Evolutionary conservation across 108 stramenopile genomes (phyloP), one percentile per base, ranked within the genome.

Genomic region (Skeletonema potamos): DNA sequence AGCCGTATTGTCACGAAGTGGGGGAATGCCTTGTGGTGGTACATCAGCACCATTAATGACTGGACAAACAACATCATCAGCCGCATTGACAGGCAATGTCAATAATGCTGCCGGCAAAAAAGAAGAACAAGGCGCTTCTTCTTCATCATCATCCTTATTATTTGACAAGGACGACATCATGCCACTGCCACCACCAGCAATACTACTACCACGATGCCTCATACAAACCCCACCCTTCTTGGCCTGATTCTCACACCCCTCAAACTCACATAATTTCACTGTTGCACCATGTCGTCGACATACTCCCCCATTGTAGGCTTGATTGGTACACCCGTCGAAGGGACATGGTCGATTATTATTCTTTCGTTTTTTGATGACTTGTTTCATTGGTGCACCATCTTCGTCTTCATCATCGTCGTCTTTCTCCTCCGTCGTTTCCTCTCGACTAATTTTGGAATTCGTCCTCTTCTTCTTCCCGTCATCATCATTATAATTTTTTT

Each of bases 221-320:
- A 44, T 4, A 44, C 43, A 44, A 44, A 44, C n/a, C 1, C 43
- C 43, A 15, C 43, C 43, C 15, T 44, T 44, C 43, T 44, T 44
- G 2, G 43, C 43, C 17, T 44, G 43, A 18, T 18, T 44, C 2
- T 13, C 0, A 44, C 43, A 44, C 17, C 43, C 43, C 1, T 18
- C 43, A 18, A n/a, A 44, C n/a, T 17, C 17, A 44, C 43, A 44
- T 9, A 44, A 18, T 44, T 64, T 64, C 4, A 64, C 48, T 12
- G 46, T 64, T 11, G 63, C 63, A 27, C 63, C 63, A 30, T 64
- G 63, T 20, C 18, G n/a, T 15, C 63, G 37, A 30, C 63, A 64
- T 9, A 64, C 48, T 64, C 63, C 63, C 4, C 44, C 63, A 27
- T 6, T 46, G n/a, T 29, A 27, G 6, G 63, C n/a, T 54, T 64